Evolutionary conservation across 371 early-diverging fungal genomes (phyloP), one percentile per base, ranked within the genome.

Genomic region (Rhizopus arrhizus): DNA sequence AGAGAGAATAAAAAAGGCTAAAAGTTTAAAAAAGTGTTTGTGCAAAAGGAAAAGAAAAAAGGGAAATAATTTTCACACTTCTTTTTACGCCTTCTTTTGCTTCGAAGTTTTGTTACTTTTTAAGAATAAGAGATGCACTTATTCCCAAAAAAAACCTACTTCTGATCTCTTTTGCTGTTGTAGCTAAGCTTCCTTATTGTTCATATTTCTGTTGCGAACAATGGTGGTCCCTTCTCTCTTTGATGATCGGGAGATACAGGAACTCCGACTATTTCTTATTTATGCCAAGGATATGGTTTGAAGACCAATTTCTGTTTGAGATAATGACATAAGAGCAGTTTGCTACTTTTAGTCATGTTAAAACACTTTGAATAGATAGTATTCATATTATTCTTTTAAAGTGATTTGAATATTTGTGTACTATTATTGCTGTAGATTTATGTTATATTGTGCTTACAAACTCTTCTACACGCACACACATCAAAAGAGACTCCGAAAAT

Each of bases 31-130:
- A 7, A 48, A 48, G 29, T 43, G 43, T 15, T 15, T 43, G 15
- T 43, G 48, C 8, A 48, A 29, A 48, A 3, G 10, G 7, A 48
- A 28, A 48, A 43, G n/a, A 43, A 43, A 15, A n/a, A 43, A 43
- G 43, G 43, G 43, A 43, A 43, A 43, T 43, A 43, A 43, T 43
- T 43, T 43, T 43, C 43, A 43, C 43, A 15, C 43, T 43, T 43
- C 13, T 43, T 13, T 43, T 10, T 43, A 43, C 15, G 43, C 43
- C 15, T n/a, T 43, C 13, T 43, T 0, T 43, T 43, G 13, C 6
- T 43, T 43, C 13, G 13, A 13, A 5, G 5, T 43, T 43, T 43
- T 43, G n/a, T 43, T 43, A 6, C 15, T 43, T 43, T 43, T 43
- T 43, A 6, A 4, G 12, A n/a, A 43, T 43, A n/a, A 43, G 5